phyloP scores from a whole-genome alignment of 163 green algal genomes.

The Scenedesmus sp. region DNA sequence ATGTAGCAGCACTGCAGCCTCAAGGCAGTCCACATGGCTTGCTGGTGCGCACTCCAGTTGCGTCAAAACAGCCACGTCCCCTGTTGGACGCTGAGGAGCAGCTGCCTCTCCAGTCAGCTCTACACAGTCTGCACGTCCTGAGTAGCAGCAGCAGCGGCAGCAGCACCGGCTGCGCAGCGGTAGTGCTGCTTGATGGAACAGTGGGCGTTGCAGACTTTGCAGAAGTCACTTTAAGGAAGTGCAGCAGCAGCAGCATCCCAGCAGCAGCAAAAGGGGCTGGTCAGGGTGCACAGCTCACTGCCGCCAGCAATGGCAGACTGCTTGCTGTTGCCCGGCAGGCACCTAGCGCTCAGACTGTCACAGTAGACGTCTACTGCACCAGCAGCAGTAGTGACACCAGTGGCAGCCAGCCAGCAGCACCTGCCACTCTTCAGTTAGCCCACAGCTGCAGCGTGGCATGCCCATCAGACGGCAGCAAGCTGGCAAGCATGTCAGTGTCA shows the following conservation, averaged over 20 bases:
- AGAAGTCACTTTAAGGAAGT: not conserved
- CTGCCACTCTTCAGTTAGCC: not conserved
- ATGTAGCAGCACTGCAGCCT: slow-evolving; percentile 47
- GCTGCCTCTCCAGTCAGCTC: slow-evolving; percentile 23
- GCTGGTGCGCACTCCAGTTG: slow-evolving; percentile 14
- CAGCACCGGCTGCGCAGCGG: slow-evolving; percentile 10
- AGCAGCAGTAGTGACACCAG: not conserved
- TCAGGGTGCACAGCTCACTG: not conserved
- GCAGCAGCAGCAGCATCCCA: not conserved
- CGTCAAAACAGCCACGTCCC: not conserved
- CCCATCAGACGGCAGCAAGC: not conserved
- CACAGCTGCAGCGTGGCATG: slow-evolving; percentile 17
- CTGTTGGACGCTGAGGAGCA: slow-evolving; percentile 45
- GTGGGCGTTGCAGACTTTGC: slow-evolving; percentile 38
- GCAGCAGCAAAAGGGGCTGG: not conserved
- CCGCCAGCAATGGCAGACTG: not conserved
- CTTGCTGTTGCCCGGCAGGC: slow-evolving; percentile 35
- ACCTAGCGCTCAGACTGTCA: not conserved
- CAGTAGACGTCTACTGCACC: slow-evolving; percentile 25
- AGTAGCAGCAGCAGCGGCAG: not conserved
- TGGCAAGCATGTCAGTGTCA: not conserved
- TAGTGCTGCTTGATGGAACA: slow-evolving; percentile 37
- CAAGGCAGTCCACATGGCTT: slow-evolving; percentile 11
- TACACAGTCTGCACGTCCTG: slow-evolving; percentile 45
- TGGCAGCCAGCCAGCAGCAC: not conserved